Conservation (phyloP, 768 basidiomycete genomes). For the Lactarius trivialis region DNA sequence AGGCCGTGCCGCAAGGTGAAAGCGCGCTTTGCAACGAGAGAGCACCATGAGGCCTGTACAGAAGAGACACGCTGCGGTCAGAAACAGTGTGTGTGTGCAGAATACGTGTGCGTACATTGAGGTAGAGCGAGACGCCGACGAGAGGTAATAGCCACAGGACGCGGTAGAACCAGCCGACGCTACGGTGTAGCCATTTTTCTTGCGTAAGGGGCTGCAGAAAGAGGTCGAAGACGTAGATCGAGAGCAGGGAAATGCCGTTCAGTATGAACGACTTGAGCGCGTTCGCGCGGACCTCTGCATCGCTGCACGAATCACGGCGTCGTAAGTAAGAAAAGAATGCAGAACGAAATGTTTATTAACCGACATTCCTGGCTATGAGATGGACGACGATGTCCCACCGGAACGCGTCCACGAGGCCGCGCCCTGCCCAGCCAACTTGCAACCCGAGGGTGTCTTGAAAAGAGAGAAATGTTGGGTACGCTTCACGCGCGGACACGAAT, state of each 20-base stretch:
- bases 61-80: too few species aligned
- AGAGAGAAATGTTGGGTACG: constrained; percentile 67
- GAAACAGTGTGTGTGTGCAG: not conserved
- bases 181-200: constrained; percentile 60
- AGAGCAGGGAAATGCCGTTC: constrained; percentile 62
- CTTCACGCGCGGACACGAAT: constrained; percentile 34
- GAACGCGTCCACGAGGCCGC: constrained; percentile 63
- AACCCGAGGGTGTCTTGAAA: constrained; percentile 51
- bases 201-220: constrained; percentile 62
- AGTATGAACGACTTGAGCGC: constrained; percentile 69
- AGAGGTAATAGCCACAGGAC: constrained; percentile 76
- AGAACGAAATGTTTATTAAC: not conserved
- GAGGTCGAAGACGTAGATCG: constrained; percentile 71
- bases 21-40: constrained; percentile 65
- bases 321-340: constrained; percentile 12
- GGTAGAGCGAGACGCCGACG: constrained; percentile 66
- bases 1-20: constrained; percentile 64
- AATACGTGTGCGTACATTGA: constrained; percentile 53
- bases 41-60: constrained; percentile 68
- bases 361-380: constrained; percentile 49
- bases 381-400: constrained; percentile 61
- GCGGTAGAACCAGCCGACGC: constrained; percentile 72
- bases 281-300: constrained; percentile 68
- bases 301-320: constrained; percentile 37
- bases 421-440: constrained; percentile 52